Conservation (phyloP, 2,329 filamentous ascomycete genomes). For the Ceratocystis variospora region DNA sequence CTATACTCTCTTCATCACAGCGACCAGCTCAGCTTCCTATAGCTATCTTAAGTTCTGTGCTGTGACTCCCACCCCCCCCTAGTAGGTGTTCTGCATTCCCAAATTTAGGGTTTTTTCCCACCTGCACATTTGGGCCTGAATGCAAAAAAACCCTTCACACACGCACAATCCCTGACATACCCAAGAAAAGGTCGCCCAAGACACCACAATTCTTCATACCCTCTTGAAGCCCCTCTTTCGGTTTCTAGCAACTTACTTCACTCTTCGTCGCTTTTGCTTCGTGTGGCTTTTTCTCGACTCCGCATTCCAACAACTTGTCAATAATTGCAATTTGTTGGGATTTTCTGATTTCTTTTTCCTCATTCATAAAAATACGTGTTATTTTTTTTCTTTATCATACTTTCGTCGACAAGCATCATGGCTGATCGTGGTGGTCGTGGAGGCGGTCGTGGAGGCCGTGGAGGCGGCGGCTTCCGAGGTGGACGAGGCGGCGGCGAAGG, state of each 20-base stretch:
- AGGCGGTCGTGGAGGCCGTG: slow-evolving; percentile 17
- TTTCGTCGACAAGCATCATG: slow-evolving; percentile 5
- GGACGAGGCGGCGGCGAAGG: slow-evolving; percentile 22
- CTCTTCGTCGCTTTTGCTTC: background rate
- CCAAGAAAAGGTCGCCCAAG: background rate
- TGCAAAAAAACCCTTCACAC: too few relatives aligned
- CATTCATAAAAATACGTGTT: background rate
- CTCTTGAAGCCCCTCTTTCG: background rate
- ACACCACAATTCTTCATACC: background rate
- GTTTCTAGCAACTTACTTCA: background rate
- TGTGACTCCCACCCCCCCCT: too few relatives aligned
- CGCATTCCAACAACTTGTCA: background rate
- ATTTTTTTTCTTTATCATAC: background rate
- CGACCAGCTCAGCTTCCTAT: background rate
- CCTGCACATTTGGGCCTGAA: background rate
- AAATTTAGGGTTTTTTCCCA: background rate
- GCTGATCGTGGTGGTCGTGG: slow-evolving; percentile 15
- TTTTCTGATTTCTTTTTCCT: background rate
- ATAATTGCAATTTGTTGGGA: background rate
- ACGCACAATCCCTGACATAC: background rate
- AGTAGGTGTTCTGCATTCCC: too few relatives aligned
- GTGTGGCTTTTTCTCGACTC: background rate
- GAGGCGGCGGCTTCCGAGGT: slow-evolving; percentile 19
- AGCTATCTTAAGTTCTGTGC: background rate
- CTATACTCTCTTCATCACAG: background rate